Evolutionary conservation across 306 rosid genomes (phyloP), one percentile per base, ranked within the genome.

Genomic region (Trifolium fragiferum): DNA sequence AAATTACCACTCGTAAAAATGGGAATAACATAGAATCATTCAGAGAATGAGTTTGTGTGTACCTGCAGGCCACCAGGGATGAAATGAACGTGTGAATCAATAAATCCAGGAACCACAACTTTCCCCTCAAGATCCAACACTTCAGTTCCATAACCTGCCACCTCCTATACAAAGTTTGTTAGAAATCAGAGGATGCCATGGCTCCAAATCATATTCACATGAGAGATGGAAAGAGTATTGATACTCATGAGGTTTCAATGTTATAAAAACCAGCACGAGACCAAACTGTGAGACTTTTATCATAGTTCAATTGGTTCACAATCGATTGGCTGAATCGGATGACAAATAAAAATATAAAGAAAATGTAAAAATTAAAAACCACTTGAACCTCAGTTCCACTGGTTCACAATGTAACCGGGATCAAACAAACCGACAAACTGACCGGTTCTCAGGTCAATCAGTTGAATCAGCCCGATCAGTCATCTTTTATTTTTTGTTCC

Each of bases 1-100:
- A 23, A 21, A 57, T 5, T 57, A 57, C 9, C 5, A 57, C 16
- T 1, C 60, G 0, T 0, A 11, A 23, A 21, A 21, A 23, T 25
- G 38, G 25, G 37, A 58, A 58, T 6, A 58, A 57, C 8, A 11
- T 23, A 11, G 16, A 58, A 58, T 30, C 33, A 41, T 25, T 55
- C 33, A 47, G 44, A 53, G 38, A 37, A 5, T 66, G 63, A 55
- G 41, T 30, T 66, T 66, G 40, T 9, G 15, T 60, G 61, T 14
- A 66, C 98, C 96, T 85, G 96, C 23, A 86, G 85, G 81, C 98
- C 98, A 70, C 87, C 93, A 68, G 9, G 9, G 60, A 93, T 80
- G 58, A 93, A 77, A 84, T 93, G 98, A 65, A 86, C 88, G 55
- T 90, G 96, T 21, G 97, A 86, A 86, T 93, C 98, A 62, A 93